Conservation (phyloP, 2,329 filamentous ascomycete genomes). For the Chrysoporthe deuterocubensis region DNA sequence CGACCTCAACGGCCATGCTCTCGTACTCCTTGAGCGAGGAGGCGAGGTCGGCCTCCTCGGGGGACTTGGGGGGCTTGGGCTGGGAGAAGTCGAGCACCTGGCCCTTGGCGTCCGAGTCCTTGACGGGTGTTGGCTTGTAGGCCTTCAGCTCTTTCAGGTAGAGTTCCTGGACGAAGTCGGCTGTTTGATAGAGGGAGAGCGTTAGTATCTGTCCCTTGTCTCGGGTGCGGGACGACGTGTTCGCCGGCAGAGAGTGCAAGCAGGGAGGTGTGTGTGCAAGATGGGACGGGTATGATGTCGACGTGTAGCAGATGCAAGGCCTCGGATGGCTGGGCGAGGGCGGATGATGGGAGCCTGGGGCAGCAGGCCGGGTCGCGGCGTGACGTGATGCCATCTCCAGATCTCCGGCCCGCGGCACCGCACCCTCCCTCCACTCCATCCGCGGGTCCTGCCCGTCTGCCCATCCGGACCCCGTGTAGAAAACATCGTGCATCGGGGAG, state of each 20-base stretch:
- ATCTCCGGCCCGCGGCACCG: conserved; percentile 2
- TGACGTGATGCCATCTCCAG: conserved; percentile 24
- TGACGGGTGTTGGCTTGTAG: conserved; percentile 86
- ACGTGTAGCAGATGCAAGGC: not conserved
- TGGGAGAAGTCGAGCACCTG: conserved; percentile 86
- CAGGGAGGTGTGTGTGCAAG: not conserved
- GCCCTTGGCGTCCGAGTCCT: conserved; percentile 84
- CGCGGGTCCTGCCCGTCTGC: conserved; percentile 7
- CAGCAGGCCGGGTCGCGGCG: conserved; percentile 13
- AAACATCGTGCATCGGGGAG: conserved; percentile 6
- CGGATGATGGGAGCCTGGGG: conserved; percentile 6
- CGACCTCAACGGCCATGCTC: conserved; percentile 89
- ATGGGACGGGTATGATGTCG: not conserved
- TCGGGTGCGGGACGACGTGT: not conserved
- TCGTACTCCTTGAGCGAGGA: conserved; percentile 94
- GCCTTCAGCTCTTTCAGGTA: conserved; percentile 95
- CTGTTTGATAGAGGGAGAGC: conserved; percentile 50
- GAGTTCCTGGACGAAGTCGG: conserved; percentile 96
- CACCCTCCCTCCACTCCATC: not conserved
- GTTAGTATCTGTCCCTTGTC: conserved; percentile 33
- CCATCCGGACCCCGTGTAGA: conserved; percentile 5
- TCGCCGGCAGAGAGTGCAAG: not conserved
- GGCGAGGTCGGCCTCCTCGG: conserved; percentile 92
- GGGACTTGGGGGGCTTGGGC: conserved; percentile 82
- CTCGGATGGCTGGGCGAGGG: not conserved